These are phyloP conservation scores for Cryptococcus sp. DNA, from an alignment of 1,284 basidiomycete genomes.

Conservation along the genomic window DNA sequence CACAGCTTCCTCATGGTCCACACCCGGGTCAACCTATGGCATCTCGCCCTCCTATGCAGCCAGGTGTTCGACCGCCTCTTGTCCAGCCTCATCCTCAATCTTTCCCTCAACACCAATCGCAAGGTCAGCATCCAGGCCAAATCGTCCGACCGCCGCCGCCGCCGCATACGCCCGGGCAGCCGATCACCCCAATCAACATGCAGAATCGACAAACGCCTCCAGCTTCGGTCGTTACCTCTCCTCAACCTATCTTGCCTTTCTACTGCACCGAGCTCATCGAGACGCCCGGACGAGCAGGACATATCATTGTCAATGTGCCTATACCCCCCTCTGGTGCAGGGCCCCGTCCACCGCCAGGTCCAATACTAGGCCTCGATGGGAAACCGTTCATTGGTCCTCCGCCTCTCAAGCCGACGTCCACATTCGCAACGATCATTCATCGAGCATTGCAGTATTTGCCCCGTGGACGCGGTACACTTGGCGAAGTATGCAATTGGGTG, in stretches of 20 bases:
- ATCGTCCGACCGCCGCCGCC: conserved; percentile 23
- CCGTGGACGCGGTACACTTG: conserved; percentile 79
- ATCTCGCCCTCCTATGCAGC: neutral
- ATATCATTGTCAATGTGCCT: conserved; percentile 50
- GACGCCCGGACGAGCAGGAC: conserved; percentile 45
- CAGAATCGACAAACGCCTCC: conserved; percentile 13
- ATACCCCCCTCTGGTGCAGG: conserved; percentile 51
- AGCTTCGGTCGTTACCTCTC: conserved; percentile 12
- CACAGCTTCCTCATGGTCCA: neutral
- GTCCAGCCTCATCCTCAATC: conserved; percentile 14
- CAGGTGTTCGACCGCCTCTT: conserved; percentile 4
- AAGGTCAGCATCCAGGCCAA: neutral
- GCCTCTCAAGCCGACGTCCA: conserved; percentile 51
- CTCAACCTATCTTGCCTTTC: conserved; percentile 41
- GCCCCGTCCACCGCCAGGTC: conserved; percentile 46
- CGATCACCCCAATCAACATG: conserved; percentile 7
- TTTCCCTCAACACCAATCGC: conserved; percentile 12
- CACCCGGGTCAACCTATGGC: conserved; percentile 10
- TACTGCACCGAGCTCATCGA: conserved; percentile 48
- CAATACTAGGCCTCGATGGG: conserved; percentile 51
- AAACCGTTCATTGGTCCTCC: conserved; percentile 52
- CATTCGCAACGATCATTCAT: conserved; percentile 54
- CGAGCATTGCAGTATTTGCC: conserved; percentile 47
- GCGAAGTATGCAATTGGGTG: conserved; percentile 91
- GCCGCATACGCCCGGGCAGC: conserved; percentile 21